Percentiles rank a stretch among this genome's conserved stretches.
These are phyloP conservation scores for Pseudozyma tsukubaensis DNA, from an alignment of 1,284 basidiomycete species.

Conservation along the genomic window DNA sequence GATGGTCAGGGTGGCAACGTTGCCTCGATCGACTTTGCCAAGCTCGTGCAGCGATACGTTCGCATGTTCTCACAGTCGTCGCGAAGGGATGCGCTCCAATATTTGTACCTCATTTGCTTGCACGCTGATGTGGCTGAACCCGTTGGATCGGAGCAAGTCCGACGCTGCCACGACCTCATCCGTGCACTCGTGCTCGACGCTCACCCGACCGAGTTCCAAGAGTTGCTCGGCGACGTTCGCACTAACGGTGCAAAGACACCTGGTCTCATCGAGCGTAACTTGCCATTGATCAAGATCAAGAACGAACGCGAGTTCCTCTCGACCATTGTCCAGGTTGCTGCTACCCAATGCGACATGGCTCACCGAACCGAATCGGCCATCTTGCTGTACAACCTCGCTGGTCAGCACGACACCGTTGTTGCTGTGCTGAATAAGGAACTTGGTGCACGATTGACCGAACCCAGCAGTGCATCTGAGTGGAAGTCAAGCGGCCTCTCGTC, in stretches of 20 bases:
- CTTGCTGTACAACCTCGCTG: constrained; percentile 93
- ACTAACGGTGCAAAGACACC: constrained; percentile 87
- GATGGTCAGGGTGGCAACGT: constrained; percentile 48
- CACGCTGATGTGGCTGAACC: constrained; percentile 74
- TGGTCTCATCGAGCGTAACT: constrained; percentile 86
- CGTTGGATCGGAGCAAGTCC: constrained; percentile 84
- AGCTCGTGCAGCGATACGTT: constrained; percentile 91
- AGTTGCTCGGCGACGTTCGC: constrained; percentile 88
- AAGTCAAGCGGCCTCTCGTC: constrained; percentile 38
- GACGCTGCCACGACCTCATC: constrained; percentile 86
- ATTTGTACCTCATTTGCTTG: constrained; percentile 89
- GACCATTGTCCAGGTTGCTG: constrained; percentile 84
- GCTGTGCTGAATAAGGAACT: constrained; percentile 87
- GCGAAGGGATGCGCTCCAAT: constrained; percentile 91
- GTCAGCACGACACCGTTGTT: constrained; percentile 89
- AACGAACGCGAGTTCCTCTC: constrained; percentile 81
- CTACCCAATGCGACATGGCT: constrained; percentile 78
- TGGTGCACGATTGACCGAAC: constrained; percentile 74
- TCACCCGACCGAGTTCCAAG: constrained; percentile 77
- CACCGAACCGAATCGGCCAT: constrained; percentile 87
- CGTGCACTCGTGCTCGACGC: constrained; percentile 88
- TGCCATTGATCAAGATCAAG: constrained; percentile 80
- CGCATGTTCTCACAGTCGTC: constrained; percentile 90
- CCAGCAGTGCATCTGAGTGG: constrained; percentile 44
- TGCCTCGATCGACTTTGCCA: constrained; percentile 77